phyloP scores from a whole-genome alignment of 1,139 yeast genomes.

The Geotrichum fermentans region DNA sequence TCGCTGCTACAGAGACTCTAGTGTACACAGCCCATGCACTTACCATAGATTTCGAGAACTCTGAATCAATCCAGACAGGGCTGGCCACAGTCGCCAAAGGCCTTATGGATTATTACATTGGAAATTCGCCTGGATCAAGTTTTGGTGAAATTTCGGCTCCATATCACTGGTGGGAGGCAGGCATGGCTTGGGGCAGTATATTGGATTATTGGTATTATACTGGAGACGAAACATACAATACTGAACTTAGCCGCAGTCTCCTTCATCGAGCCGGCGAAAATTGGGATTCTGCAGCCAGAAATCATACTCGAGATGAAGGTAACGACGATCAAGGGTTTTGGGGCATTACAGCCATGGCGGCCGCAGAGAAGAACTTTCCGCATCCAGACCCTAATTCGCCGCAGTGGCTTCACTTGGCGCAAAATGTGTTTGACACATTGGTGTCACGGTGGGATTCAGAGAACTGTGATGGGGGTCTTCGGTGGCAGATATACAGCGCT shows the following conservation, averaged over 20 bases:
- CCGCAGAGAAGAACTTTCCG: constrained; percentile 74
- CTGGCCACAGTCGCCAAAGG: constrained; percentile 51
- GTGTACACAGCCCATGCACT: constrained; percentile 9
- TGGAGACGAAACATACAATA: constrained; percentile 56
- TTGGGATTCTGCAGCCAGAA: constrained; percentile 66
- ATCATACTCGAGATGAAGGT: constrained; percentile 75
- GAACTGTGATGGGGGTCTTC: constrained; percentile 77
- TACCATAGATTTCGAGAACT: constrained; percentile 25
- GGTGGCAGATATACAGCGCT: constrained; percentile 97
- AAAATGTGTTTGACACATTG: constrained; percentile 87
- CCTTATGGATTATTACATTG: constrained; percentile 78
- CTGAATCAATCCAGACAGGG: constrained; percentile 38
- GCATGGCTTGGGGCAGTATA: constrained; percentile 78
- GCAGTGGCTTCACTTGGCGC: constrained; percentile 67
- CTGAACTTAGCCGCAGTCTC: constrained; percentile 53
- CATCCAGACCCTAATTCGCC: constrained; percentile 47
- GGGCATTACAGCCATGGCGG: constrained; percentile 80
- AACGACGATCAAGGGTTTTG: constrained; percentile 92
- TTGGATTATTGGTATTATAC: constrained; percentile 64
- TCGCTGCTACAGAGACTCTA: too few species aligned
- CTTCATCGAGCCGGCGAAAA: constrained; percentile 62
- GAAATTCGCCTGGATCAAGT: constrained; percentile 56
- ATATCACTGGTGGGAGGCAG: constrained; percentile 94
- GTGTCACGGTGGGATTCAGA: constrained; percentile 75
- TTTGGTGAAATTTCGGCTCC: constrained; percentile 76